phyloP scores from a whole-genome alignment of 345 rosid species.

The Lenwebbia sp. region DNA sequence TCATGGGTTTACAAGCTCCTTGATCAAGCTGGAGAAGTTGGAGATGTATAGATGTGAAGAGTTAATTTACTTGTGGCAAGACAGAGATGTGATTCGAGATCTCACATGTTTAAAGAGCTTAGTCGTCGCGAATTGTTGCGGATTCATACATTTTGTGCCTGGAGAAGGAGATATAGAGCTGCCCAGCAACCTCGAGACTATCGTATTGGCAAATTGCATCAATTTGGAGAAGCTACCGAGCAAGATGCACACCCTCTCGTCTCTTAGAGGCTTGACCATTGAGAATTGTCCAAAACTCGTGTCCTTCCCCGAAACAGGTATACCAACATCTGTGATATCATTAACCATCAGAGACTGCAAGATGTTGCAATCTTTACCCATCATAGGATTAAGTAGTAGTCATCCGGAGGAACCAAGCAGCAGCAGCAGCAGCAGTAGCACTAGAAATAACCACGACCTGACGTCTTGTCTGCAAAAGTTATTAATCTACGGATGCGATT shows the following conservation, averaged over 20 bases:
- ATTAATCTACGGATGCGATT: rapidly evolving
- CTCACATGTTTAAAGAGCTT: not conserved
- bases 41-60: not conserved
- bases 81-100: not conserved
- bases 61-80: not conserved
- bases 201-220: rapidly evolving
- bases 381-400: not conserved
- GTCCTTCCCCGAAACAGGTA: not conserved
- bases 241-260: not conserved
- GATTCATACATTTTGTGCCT: not conserved
- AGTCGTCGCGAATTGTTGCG: rapidly evolving
- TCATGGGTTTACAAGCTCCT: not conserved
- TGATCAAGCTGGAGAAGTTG: not conserved
- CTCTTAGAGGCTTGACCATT: rapidly evolving
- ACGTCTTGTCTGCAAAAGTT: not conserved
- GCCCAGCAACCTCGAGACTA: not conserved
- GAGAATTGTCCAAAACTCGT: not conserved
- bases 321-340: not conserved
- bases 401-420: not conserved
- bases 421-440: not conserved
- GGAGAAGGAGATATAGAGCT: not conserved
- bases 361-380: not conserved
- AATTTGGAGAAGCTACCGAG: not conserved
- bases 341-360: rapidly evolving
- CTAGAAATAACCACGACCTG: not conserved